phyloP scores from a whole-genome alignment of 1,284 basidiomycete species.

The Boletus semigastroideus region DNA sequence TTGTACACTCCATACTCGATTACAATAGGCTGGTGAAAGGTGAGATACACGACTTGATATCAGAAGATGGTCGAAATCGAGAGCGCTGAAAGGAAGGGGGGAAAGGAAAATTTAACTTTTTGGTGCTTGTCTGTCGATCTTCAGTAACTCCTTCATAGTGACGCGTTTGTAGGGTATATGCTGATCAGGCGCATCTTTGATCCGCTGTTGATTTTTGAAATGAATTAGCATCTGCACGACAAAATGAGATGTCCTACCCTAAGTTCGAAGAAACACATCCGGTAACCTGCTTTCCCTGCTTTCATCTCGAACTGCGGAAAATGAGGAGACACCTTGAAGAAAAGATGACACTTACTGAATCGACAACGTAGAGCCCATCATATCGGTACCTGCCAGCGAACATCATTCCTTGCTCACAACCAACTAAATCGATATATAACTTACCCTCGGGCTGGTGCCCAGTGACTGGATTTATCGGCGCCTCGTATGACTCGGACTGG shows the following conservation, averaged over 20 bases:
- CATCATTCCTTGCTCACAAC: background rate
- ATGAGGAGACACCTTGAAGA: background rate
- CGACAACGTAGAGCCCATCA: slow-evolving; percentile 45
- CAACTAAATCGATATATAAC: background rate
- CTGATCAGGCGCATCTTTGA: background rate
- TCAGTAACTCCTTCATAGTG: background rate
- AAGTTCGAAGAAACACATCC: slow-evolving; percentile 31
- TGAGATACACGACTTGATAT: background rate
- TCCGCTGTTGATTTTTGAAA: slow-evolving; percentile 11
- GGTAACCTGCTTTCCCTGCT: slow-evolving; percentile 14
- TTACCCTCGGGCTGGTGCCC: slow-evolving; percentile 37
- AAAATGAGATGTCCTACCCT: slow-evolving; percentile 11
- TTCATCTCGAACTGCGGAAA: slow-evolving; percentile 13
- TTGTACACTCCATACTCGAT: too few species aligned
- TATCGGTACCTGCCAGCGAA: slow-evolving; percentile 40
- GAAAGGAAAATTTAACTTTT: background rate
- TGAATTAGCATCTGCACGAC: background rate
- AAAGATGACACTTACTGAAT: slow-evolving; percentile 17
- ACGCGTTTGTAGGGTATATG: background rate
- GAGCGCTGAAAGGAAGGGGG: background rate
- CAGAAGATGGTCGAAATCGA: background rate
- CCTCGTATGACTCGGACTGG: slow-evolving; percentile 46
- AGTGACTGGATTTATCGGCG: slow-evolving; percentile 21
- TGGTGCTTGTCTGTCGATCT: background rate
- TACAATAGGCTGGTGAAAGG: background rate